Conservation (phyloP, 352 stramenopile genomes). For the Thraustochytrium striatum region DNA sequence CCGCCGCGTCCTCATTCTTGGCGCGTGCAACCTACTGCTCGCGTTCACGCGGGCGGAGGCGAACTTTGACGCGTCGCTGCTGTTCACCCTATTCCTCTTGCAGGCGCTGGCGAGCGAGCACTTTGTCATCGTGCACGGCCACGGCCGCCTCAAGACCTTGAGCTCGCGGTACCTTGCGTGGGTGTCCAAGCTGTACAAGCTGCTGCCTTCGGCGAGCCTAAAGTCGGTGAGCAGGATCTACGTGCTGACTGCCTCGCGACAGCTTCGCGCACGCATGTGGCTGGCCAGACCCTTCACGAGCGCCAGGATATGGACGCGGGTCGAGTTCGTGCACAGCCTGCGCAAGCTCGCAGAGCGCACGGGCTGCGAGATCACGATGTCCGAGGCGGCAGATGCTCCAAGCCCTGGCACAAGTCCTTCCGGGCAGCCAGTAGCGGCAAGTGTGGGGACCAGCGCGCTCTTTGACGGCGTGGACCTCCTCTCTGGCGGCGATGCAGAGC, state of each 20-base stretch:
- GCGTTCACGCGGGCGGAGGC: background rate
- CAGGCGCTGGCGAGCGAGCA: background rate
- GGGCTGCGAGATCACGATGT: conserved; percentile 1
- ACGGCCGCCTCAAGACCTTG: conserved; percentile 11
- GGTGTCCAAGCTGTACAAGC: conserved; percentile 40
- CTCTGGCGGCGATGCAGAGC: too few species aligned
- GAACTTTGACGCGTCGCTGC: background rate
- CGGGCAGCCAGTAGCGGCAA: too few species aligned
- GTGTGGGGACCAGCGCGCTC: too few species aligned
- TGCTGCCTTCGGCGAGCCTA: background rate
- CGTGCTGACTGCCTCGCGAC: conserved; percentile 17
- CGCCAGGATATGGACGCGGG: conserved; percentile 16
- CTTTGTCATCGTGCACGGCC: conserved; percentile 30
- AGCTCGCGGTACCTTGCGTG: conserved; percentile 13
- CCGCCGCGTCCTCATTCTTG: background rate
- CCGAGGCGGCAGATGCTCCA: too few species aligned
- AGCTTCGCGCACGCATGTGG: conserved; percentile 31
- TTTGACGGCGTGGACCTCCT: too few species aligned
- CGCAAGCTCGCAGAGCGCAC: conserved; percentile 23
- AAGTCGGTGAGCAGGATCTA: background rate
- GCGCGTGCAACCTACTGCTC: background rate
- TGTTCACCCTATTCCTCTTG: conserved; percentile 6
- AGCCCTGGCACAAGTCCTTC: too few species aligned
- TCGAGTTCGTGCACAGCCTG: conserved; percentile 31
- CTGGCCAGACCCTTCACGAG: conserved; percentile 27